Percentiles rank a stretch among this genome's conserved stretches.
Conservation (phyloP, 352 stramenopile species). For the Phytophthora megakarya region DNA sequence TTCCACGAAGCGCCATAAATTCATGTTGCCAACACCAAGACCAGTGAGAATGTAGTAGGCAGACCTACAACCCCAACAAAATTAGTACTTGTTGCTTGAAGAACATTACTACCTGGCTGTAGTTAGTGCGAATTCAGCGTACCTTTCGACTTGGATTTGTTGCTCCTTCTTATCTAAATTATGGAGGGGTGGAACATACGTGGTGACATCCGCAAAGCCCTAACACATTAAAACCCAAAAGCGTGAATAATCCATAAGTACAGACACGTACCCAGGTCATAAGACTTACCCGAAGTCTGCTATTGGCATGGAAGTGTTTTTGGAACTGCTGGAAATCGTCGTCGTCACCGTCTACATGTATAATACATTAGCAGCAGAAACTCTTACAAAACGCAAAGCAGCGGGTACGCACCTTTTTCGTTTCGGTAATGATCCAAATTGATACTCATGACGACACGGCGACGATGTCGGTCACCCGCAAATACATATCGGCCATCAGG, state of each 20-base stretch:
- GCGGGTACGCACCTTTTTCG: slow-evolving; percentile 64
- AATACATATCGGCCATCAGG: slow-evolving; percentile 82
- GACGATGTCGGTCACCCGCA: slow-evolving; percentile 69
- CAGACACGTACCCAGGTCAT: neutral
- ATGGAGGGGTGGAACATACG: slow-evolving; percentile 35
- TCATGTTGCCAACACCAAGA: slow-evolving; percentile 69
- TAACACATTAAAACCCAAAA: slow-evolving; percentile 29
- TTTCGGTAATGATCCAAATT: slow-evolving; percentile 81
- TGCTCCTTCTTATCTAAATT: neutral
- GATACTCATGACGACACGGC: slow-evolving; percentile 82
- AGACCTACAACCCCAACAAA: slow-evolving; percentile 29
- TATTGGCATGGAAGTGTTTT: slow-evolving; percentile 70
- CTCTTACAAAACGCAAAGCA: neutral
- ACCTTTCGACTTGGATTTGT: slow-evolving; percentile 22
- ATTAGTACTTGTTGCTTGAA: neutral
- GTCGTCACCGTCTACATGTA: slow-evolving; percentile 64
- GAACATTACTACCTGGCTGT: too few species aligned
- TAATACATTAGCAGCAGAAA: neutral
- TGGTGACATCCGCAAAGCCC: slow-evolving; percentile 77
- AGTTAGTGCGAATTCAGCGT: neutral
- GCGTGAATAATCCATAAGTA: slow-evolving; percentile 4
- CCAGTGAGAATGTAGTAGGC: slow-evolving; percentile 80
- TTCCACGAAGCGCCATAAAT: slow-evolving; percentile 81
- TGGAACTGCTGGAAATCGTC: slow-evolving; percentile 83
- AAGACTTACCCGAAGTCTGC: slow-evolving; percentile 58